A percentile compares a stretch with the other conserved stretches of the same genome.
phyloP scores from a whole-genome alignment of 2,329 filamentous ascomycete species.

The Cladorrhinum sp. region DNA sequence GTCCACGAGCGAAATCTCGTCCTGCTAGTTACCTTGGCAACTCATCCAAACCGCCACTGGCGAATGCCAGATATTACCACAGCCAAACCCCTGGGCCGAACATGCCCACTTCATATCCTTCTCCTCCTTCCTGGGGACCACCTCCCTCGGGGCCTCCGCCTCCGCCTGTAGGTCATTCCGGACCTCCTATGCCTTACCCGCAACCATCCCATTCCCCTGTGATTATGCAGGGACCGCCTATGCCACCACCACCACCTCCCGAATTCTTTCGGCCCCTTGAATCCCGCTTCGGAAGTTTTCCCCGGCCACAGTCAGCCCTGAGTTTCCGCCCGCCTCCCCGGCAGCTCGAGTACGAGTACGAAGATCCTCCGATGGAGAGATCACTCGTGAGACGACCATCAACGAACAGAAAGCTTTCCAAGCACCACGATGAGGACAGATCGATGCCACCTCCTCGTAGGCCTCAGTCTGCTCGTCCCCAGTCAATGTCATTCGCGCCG shows the following conservation, averaged over 20 bases:
- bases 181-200: slow-evolving; percentile 14
- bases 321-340: slow-evolving; percentile 32
- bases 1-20: slow-evolving; percentile 42
- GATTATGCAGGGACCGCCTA: slow-evolving; percentile 18
- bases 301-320: slow-evolving; percentile 39
- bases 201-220: slow-evolving; percentile 19
- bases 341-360: slow-evolving; percentile 39
- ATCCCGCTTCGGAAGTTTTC: slow-evolving; percentile 24
- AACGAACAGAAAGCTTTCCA: slow-evolving; percentile 35
- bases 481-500: slow-evolving; percentile 29
- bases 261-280: slow-evolving; percentile 28
- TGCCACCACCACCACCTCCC: slow-evolving; percentile 4
- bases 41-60: slow-evolving; percentile 35
- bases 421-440: slow-evolving; percentile 45
- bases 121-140: slow-evolving; percentile 24
- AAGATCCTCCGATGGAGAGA: slow-evolving; percentile 35
- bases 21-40: slow-evolving; percentile 39
- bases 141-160: slow-evolving; percentile 13
- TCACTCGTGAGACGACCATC: slow-evolving; percentile 42
- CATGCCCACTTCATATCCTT: slow-evolving; percentile 31
- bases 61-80: slow-evolving; percentile 37
- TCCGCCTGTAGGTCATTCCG: slow-evolving; percentile 1
- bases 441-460: slow-evolving; percentile 46
- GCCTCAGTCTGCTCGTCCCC: slow-evolving; percentile 31
- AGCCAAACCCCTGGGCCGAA: slow-evolving; percentile 31